A percentile compares a stretch with the other conserved stretches of the same genome.
Evolutionary conservation across 257 asterid genomes (phyloP).

Genomic region (Cinchona pubescens): DNA sequence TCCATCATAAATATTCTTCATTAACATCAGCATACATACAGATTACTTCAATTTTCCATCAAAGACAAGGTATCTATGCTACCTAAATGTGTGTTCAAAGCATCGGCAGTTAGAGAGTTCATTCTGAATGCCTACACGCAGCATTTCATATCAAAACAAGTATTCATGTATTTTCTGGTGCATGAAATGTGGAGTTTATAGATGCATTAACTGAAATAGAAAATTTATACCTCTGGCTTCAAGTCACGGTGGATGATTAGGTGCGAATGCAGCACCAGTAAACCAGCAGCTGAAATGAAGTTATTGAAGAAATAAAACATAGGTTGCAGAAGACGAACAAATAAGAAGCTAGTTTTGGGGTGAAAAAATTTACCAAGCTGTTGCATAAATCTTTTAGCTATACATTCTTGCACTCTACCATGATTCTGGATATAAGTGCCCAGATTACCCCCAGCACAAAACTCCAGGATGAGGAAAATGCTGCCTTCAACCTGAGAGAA

Average conservation of each 20-base stretch:
- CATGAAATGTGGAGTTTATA: background rate
- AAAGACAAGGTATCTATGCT: background rate
- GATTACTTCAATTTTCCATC: background rate
- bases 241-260: conserved; percentile 47
- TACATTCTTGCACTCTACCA: conserved; percentile 46
- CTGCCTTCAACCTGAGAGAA: conserved; percentile 37
- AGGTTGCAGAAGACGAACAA: conserved; percentile 3
- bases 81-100: background rate
- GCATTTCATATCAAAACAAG: background rate
- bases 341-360: background rate
- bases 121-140: background rate
- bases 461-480: conserved; percentile 46
- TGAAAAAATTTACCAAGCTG: conserved; percentile 40
- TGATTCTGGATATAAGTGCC: conserved; percentile 42
- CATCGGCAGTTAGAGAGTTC: background rate
- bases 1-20: background rate
- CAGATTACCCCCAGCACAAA: conserved; percentile 51
- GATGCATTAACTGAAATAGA: background rate
- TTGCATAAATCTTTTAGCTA: conserved; percentile 41
- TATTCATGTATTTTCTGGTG: background rate
- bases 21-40: background rate
- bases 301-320: conserved; percentile 3
- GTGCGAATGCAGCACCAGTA: conserved; percentile 36
- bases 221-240: conserved; percentile 50
- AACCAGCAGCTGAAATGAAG: conserved; percentile 38